phyloP scores from a whole-genome alignment of 1,284 basidiomycete species.

The Somion occarium region DNA sequence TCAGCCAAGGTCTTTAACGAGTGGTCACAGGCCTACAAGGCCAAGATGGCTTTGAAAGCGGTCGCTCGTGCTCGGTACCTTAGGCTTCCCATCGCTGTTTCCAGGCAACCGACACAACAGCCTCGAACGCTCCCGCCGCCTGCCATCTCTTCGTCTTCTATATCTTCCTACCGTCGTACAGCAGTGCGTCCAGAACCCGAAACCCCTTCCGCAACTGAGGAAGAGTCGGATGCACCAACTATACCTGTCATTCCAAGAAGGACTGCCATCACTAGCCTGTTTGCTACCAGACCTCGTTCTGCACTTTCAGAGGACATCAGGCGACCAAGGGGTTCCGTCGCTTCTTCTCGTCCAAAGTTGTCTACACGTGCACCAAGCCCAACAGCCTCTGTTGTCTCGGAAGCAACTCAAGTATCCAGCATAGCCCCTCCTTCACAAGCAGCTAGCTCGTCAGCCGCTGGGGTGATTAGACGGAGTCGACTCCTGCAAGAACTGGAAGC shows the following conservation, averaged over 20 bases:
- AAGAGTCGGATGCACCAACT: constrained; percentile 19
- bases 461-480: constrained; percentile 36
- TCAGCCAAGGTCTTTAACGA: constrained; percentile 55
- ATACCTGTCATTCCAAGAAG: constrained; percentile 17
- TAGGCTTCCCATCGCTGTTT: constrained; percentile 50
- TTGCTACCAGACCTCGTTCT: constrained; percentile 23
- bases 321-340: background rate
- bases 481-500: constrained; percentile 51
- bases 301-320: constrained; percentile 29
- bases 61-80: constrained; percentile 71
- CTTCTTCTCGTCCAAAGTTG: constrained; percentile 17
- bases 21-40: constrained; percentile 63
- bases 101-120: constrained; percentile 18
- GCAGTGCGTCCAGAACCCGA: constrained; percentile 19
- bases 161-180: constrained; percentile 26
- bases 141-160: constrained; percentile 12
- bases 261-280: constrained; percentile 34
- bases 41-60: constrained; percentile 70
- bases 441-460: constrained; percentile 17
- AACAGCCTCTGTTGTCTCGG: constrained; percentile 32
- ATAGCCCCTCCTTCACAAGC: constrained; percentile 14
- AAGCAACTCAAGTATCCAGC: constrained; percentile 24
- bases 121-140: constrained; percentile 11
- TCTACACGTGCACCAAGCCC: constrained; percentile 28
- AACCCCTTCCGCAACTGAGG: constrained; percentile 23